A percentile compares a stretch with the other conserved stretches of the same genome.
Evolutionary conservation across 805 yeast genomes (phyloP).

Genomic region (Saccharomycopsis amapae): DNA sequence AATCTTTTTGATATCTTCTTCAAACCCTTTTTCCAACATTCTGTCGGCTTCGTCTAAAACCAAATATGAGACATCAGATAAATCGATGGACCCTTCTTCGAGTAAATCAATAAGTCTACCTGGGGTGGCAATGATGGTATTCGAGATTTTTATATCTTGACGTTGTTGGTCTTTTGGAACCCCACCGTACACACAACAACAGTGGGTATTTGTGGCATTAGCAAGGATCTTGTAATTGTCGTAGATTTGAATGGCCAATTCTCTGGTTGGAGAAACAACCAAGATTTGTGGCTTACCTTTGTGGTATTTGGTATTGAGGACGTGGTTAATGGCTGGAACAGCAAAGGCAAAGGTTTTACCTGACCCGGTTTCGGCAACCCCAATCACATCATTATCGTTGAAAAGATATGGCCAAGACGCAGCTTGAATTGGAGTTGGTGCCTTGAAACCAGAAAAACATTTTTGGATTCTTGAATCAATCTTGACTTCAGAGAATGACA

Average conservation of each 20-base stretch:
- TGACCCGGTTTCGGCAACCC: conserved; percentile 98
- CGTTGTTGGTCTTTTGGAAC: conserved; percentile 93
- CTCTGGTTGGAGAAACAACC: conserved; percentile 94
- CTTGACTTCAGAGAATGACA: conserved; percentile 57
- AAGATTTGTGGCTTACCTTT: conserved; percentile 59
- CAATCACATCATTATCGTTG: conserved; percentile 77
- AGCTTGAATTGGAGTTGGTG: conserved; percentile 94
- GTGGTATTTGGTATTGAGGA: conserved; percentile 33
- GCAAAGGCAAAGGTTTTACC: conserved; percentile 98
- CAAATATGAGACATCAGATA: conserved; percentile 62
- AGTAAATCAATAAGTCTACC: conserved; percentile 89
- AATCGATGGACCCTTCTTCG: conserved; percentile 76
- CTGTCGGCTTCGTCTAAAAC: conserved; percentile 98
- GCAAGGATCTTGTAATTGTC: conserved; percentile 70
- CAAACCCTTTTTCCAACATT: conserved; percentile 97
- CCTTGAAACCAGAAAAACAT: conserved; percentile 66
- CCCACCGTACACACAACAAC: conserved; percentile 94
- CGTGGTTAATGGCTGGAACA: conserved; percentile 85
- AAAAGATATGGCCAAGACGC: conserved; percentile 90
- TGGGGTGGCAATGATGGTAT: conserved; percentile 94
- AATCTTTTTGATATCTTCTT: conserved; percentile 86
- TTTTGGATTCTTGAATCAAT: conserved; percentile 49
- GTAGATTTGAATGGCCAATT: conserved; percentile 87
- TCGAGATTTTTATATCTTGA: conserved; percentile 53
- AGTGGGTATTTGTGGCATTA: conserved; percentile 50